These are phyloP conservation scores for Boletus edulis DNA, from an alignment of 768 basidiomycete species.

Conservation along the genomic window DNA sequence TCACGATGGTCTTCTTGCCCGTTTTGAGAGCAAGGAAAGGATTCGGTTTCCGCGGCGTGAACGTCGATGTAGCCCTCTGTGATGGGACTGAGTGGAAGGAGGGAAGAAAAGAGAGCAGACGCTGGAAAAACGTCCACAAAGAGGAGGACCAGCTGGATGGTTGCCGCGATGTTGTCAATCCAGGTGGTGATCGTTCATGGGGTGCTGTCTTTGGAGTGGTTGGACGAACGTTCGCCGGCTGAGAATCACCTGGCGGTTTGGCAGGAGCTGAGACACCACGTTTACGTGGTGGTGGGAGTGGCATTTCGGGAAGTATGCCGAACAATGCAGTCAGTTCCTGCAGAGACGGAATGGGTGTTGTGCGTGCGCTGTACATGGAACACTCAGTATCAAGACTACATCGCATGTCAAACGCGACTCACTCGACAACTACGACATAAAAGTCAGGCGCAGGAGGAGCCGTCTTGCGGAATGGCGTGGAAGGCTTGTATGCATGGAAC, in stretches of 20 bases:
- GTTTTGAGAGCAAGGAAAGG: slow-evolving; percentile 80
- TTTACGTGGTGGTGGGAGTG: slow-evolving; percentile 58
- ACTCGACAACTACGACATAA: slow-evolving; percentile 85
- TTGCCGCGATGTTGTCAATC: neutral
- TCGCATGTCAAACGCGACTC: slow-evolving; percentile 25
- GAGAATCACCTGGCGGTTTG: slow-evolving; percentile 2
- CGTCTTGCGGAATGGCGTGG: slow-evolving; percentile 78
- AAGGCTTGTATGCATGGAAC: slow-evolving; percentile 90
- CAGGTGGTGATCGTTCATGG: slow-evolving; percentile 1
- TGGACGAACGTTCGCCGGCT: neutral
- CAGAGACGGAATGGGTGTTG: slow-evolving; percentile 78
- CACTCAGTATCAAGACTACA: neutral
- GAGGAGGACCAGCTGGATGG: neutral
- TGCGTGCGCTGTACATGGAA: slow-evolving; percentile 60
- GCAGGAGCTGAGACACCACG: slow-evolving; percentile 11
- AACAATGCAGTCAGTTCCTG: slow-evolving; percentile 77
- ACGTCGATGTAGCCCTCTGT: slow-evolving; percentile 28
- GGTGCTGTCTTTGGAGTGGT: neutral
- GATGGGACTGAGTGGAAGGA: neutral
- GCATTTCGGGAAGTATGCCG: slow-evolving; percentile 56
- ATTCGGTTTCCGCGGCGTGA: slow-evolving; percentile 45
- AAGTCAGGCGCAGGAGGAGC: slow-evolving; percentile 81
- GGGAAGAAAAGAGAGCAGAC: slow-evolving; percentile 6
- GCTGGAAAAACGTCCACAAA: neutral
- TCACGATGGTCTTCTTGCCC: slow-evolving; percentile 78